Conservation (phyloP, 192 early-diverging fungal species). For the Rhizophagus prolifer region DNA sequence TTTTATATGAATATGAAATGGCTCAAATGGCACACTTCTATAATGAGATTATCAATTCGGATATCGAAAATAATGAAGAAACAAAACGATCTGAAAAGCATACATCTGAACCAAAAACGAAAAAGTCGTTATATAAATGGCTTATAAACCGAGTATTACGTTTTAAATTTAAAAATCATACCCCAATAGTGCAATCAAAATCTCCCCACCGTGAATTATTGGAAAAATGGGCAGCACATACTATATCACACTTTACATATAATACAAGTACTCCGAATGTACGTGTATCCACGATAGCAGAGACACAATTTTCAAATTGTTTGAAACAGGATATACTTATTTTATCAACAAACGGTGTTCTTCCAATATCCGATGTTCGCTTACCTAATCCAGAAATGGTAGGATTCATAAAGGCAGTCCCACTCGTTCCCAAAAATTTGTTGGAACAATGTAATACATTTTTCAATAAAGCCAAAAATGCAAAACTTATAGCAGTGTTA, state of each 20-base stretch:
- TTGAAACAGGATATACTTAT: slow-evolving; percentile 51
- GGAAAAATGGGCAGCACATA: slow-evolving; percentile 61
- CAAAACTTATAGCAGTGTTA: slow-evolving; percentile 43
- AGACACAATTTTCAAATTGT: slow-evolving; percentile 56
- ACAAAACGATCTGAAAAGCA: no score
- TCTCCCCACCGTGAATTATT: no score
- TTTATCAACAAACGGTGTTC: slow-evolving; percentile 67
- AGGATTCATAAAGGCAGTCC: slow-evolving; percentile 62
- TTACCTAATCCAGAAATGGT: slow-evolving; percentile 58
- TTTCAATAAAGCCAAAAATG: slow-evolving; percentile 48
- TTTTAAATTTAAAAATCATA: no score
- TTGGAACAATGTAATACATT: slow-evolving; percentile 53
- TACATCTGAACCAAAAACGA: no score
- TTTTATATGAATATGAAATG: slow-evolving; percentile 79
- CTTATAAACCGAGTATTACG: no score
- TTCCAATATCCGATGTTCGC: slow-evolving; percentile 49
- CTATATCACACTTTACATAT: slow-evolving; percentile 66
- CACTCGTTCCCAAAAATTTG: slow-evolving; percentile 55
- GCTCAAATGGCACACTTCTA: slow-evolving; percentile 56
- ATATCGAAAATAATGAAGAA: not conserved
- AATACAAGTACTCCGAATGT: slow-evolving; percentile 66
- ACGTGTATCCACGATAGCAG: slow-evolving; percentile 38
- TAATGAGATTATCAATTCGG: not conserved
- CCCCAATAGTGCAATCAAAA: no score
- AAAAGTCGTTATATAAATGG: no score